Base-by-base conservation (phyloP, 164 flowering plant genomes). In the Magnolia sinica region DNA sequence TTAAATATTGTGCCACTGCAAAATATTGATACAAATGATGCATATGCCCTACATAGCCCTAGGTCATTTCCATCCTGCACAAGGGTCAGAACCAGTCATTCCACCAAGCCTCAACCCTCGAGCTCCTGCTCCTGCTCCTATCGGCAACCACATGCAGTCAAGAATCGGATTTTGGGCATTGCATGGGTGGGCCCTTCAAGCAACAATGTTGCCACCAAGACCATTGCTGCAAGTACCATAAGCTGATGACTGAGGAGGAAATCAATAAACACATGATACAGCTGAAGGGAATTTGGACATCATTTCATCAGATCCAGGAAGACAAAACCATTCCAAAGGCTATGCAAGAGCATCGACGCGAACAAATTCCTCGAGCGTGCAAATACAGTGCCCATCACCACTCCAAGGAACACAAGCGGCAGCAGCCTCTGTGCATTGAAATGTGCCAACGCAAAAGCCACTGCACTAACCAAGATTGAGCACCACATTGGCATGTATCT, bases 401-500 rank as follows among this genome's bases (percentile, higher is more conserved):
- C 79, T 71, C 99, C 99, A 20, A 96, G 94, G 78, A 96, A 87
- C 51, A 96, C 82, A 59, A 96, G 93, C 2, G 99, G 99, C 50
- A 96, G 81, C 93, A 96, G 87, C 77, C 97, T 89, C 80, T 94
- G 98, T 68, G 90, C 91, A 84, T 89, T 96, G 81, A 94, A 93
- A 83, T 96, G 99, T 22, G 94, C 99, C 50, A 94, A 85, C 50
- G 98, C 99, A 81, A 96, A 96, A 19, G 89, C 97, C 19, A 96
- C 84, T 23, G 98, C 87, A 74, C 99, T 96, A 74, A 89, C 87
- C 68, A 90, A 75, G 27, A 96, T 86, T 4, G 99, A 88, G 78
- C 94, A 87, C 99, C 98, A 96, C 1, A 92, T 91, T 2, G 99
- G 99, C 99, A 96, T 92, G 87, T 92, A 96, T 71, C 81, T 91